Evolutionary conservation across 257 asterid genomes (phyloP).

Genomic region (Solanum ahanhuiri): DNA sequence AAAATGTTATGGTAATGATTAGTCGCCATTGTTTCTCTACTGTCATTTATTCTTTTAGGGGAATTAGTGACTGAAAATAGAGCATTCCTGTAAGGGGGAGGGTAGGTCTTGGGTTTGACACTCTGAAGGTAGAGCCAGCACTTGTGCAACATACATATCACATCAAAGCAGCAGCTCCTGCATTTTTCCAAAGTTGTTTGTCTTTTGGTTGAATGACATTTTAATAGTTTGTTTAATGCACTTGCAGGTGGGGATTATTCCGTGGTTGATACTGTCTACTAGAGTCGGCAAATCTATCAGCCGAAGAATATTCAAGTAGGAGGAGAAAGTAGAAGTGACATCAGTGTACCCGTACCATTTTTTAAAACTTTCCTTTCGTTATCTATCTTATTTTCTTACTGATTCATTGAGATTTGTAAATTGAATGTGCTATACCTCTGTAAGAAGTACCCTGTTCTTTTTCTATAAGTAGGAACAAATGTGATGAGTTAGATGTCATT

Average conservation of each 20-base stretch:
- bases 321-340: not conserved
- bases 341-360: not conserved
- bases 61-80: not conserved
- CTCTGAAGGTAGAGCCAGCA: not conserved
- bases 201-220: not conserved
- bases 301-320: conserved; percentile 41
- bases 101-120: not conserved
- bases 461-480: not conserved
- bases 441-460: not conserved
- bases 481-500: not conserved
- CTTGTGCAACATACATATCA: not conserved
- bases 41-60: not conserved
- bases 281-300: conserved; percentile 37
- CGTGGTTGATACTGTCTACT: conserved; percentile 73
- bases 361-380: not conserved
- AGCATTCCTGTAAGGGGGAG: not conserved
- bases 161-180: not conserved
- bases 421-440: not conserved
- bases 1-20: conserved; percentile 61
- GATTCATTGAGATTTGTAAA: not conserved
- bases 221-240: conserved; percentile 2
- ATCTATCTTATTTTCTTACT: not conserved
- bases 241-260: conserved; percentile 86
- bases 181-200: not conserved
- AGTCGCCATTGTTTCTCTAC: not conserved